Base-by-base conservation (phyloP, 768 basidiomycete species). In the Boletus tomentosulus region DNA sequence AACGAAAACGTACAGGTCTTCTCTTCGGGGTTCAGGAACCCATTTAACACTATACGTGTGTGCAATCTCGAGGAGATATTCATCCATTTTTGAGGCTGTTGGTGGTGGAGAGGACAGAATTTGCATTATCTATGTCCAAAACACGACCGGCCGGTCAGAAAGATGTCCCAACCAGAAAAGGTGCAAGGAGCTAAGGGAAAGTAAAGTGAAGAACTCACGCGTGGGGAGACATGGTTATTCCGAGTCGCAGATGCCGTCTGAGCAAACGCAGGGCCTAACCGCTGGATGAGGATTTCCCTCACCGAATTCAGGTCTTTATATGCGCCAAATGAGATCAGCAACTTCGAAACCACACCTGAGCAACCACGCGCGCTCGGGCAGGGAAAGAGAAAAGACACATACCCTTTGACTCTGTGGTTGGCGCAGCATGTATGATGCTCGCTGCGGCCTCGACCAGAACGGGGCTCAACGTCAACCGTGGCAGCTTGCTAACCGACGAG, bases 381-480 rank as follows among this genome's bases (percentile, higher is more conserved):
- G 28, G 9, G 41, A 57, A 19, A n/a, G 11, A 47, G 28, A n/a
- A 45, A 3, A 7, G 4, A 33, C 7, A 15, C 58, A 16, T 25
- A 87, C 88, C 88, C 78, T 77, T 82, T 8, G 75, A 81, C 27
- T 81, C 80, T 3, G 77, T 66, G 42, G 76, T 75, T 24, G 81
- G 78, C 1, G 82, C 78, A 6, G 84, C 80, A 58, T 77, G 82
- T 50, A 90, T 82, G 55, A 89, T 77, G 51, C 78, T 86, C 12
- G 85, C 83, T 16, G 80, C 80, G 22, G 88, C 86, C 66, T 89
- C 87, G n/a, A 80, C 65, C 11, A 86, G 64, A 33, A 69, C 63
- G 3, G 82, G 81, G 45, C 80, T 83, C 39, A 19, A 19, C 19
- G 19, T 19, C 19, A 76, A 74, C 9, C 41, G 46, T 8, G 27